These are phyloP conservation scores for Backusella mclennaniae DNA, from an alignment of 192 early-diverging fungal species.

Conservation along the genomic window DNA sequence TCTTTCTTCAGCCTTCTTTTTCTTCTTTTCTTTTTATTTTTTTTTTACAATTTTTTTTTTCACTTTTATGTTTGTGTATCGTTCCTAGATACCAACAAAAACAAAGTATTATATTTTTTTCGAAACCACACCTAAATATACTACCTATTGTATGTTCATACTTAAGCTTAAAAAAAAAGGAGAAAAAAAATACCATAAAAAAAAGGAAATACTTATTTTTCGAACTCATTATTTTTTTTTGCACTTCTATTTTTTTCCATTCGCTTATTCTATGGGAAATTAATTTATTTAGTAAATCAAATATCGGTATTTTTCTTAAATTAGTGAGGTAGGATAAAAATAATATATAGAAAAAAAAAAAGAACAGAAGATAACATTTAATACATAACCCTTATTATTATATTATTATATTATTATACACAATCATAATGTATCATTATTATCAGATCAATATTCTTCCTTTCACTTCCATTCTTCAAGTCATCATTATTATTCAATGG, in stretches of 20 bases:
- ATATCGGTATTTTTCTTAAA: conserved; percentile 5
- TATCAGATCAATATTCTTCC: background rate
- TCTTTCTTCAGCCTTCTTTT: background rate
- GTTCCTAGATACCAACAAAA: background rate
- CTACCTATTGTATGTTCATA: background rate
- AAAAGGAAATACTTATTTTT: background rate
- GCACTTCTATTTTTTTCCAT: background rate
- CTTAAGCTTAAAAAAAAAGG: background rate
- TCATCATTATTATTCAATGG: background rate
- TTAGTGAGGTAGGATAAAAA: conserved; percentile 1
- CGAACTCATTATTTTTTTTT: background rate
- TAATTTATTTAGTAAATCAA: background rate
- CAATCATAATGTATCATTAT: background rate
- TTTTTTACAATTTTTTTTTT: background rate
- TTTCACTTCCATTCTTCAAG: background rate
- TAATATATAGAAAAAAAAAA: background rate
- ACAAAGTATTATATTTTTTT: background rate
- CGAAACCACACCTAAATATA: background rate
- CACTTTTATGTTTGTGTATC: background rate
- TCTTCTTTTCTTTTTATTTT: background rate
- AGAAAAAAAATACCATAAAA: background rate
- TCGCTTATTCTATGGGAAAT: conserved; percentile 3
- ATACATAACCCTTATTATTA: background rate
- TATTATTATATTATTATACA: background rate
- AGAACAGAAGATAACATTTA: background rate